phyloP scores from a whole-genome alignment of 2,329 filamentous ascomycete genomes.

The Falciphora oryzae region DNA sequence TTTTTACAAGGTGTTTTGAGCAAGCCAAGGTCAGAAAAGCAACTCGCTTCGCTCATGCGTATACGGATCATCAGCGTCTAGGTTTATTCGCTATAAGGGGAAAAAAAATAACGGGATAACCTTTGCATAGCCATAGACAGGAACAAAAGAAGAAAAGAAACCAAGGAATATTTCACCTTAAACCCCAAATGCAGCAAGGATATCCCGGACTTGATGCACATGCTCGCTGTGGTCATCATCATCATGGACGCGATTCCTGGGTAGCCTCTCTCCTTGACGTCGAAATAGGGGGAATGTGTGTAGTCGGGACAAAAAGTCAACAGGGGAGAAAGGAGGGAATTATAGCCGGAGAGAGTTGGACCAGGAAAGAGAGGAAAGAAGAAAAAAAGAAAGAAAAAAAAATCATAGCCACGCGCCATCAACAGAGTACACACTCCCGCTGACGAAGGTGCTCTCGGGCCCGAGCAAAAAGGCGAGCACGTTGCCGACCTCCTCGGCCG shows the following conservation, averaged over 20 bases:
- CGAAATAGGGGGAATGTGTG: not conserved
- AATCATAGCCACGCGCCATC: conserved; percentile 34
- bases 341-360: not conserved
- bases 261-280: not conserved
- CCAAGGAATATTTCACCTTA: not conserved
- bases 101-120: too few relatives aligned
- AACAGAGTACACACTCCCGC: conserved; percentile 39
- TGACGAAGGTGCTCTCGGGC: conserved; percentile 40
- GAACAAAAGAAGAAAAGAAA: too few relatives aligned
- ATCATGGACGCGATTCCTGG: not conserved
- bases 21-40: too few relatives aligned
- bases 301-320: too few relatives aligned
- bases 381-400: not conserved
- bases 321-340: not conserved
- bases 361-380: not conserved
- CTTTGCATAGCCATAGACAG: too few relatives aligned
- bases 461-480: conserved; percentile 43
- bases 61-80: too few relatives aligned
- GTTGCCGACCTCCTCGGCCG: conserved; percentile 39
- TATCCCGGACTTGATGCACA: not conserved
- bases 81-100: too few relatives aligned
- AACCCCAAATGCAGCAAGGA: not conserved
- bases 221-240: not conserved
- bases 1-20: too few relatives aligned
- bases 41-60: too few relatives aligned